Conservation (phyloP, 495 filamentous ascomycete species). For the Aspergillus coremiiformis region DNA sequence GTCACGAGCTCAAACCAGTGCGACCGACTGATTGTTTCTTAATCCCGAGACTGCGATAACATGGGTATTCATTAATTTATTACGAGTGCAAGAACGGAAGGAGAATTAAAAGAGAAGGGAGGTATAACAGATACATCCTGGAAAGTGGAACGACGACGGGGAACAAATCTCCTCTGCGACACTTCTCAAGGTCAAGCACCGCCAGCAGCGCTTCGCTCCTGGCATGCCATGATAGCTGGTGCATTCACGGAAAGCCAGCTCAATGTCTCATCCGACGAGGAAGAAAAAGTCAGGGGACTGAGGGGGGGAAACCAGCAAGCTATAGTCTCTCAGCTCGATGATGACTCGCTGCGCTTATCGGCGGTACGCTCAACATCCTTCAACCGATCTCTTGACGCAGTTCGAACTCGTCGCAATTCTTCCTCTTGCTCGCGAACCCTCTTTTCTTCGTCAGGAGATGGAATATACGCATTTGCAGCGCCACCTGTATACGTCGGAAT, state of each 20-base stretch:
- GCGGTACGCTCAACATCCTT: constrained; percentile 28
- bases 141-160: background rate
- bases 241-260: background rate
- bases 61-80: constrained; percentile 1
- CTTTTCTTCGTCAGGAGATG: constrained; percentile 33
- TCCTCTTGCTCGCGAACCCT: constrained; percentile 29
- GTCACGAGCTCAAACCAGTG: background rate
- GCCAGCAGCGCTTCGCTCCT: constrained; percentile 16
- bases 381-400: constrained; percentile 31
- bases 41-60: background rate
- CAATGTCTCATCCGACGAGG: background rate
- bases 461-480: constrained; percentile 39
- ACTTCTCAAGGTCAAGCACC: constrained; percentile 13
- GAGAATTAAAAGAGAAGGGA: background rate
- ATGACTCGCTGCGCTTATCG: constrained; percentile 19
- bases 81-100: too few species aligned
- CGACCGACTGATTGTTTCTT: background rate
- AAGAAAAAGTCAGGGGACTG: too few species aligned
- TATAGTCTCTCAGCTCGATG: constrained; percentile 10
- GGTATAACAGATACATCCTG: background rate
- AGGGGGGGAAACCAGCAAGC: too few species aligned
- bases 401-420: constrained; percentile 30
- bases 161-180: background rate
- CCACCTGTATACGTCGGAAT: constrained; percentile 23
- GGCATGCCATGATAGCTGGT: background rate